These are phyloP conservation scores for Starmerella tilneyi DNA, from an alignment of 805 yeast species.

Conservation along the genomic window DNA sequence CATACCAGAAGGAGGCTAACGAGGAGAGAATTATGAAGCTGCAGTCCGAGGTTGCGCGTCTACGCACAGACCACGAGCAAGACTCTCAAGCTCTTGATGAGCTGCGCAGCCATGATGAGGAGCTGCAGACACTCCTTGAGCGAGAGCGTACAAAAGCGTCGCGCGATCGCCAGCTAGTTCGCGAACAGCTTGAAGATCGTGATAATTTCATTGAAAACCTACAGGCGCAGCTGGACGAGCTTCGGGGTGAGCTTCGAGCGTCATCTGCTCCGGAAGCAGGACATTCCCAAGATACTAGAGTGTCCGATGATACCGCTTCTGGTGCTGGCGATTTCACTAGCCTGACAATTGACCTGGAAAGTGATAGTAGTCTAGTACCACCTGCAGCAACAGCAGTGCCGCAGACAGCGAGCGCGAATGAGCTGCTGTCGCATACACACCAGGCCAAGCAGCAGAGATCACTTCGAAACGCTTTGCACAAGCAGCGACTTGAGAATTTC, in stretches of 20 bases:
- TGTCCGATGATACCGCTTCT: neutral
- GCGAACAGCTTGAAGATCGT: conserved; percentile 8
- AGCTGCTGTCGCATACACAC: conserved; percentile 7
- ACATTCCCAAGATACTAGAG: too few species aligned
- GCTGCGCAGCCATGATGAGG: conserved; percentile 23
- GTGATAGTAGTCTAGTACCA: conserved; percentile 4
- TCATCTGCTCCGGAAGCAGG: too few species aligned
- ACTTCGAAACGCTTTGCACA: conserved; percentile 1
- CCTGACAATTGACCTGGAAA: neutral
- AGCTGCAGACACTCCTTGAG: conserved; percentile 1
- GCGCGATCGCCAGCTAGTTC: neutral
- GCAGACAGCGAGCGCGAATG: conserved; percentile 7
- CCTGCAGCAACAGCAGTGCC: conserved; percentile 2
- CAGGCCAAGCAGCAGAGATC: conserved; percentile 1
- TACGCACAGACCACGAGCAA: conserved; percentile 21
- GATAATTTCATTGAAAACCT: conserved; percentile 14
- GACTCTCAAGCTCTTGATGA: conserved; percentile 23
- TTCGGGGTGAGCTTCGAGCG: conserved; percentile 4
- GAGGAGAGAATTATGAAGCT: conserved; percentile 20
- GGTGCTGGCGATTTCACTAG: conserved; percentile 1
- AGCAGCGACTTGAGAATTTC: conserved; percentile 12
- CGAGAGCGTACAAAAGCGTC: conserved; percentile 4
- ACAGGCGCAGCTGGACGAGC: conserved; percentile 11
- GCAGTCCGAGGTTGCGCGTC: conserved; percentile 13
- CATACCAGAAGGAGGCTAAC: conserved; percentile 23